These are phyloP conservation scores for Pyronema domesticum DNA, from an alignment of 495 filamentous ascomycete genomes.

Conservation along the genomic window DNA sequence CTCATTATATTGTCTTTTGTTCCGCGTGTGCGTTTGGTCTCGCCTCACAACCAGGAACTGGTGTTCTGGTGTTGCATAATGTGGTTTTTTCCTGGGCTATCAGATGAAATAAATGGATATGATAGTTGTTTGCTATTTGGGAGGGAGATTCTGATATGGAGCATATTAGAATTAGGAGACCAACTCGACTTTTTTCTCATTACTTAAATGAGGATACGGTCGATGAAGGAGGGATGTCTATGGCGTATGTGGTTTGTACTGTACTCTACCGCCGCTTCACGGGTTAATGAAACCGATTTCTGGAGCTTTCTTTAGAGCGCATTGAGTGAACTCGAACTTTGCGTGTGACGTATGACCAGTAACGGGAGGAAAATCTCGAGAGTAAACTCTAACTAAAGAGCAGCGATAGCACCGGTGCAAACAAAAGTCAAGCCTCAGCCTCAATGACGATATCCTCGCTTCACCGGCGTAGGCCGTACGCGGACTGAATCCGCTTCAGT, in stretches of 20 bases:
- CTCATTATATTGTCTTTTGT: background rate
- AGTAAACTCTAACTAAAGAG: too few species aligned
- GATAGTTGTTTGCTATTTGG: background rate
- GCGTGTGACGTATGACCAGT: too few species aligned
- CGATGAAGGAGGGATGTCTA: background rate
- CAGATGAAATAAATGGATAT: background rate
- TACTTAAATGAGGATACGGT: background rate
- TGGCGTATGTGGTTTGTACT: background rate
- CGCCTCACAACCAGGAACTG: constrained; percentile 1
- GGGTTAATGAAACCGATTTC: background rate
- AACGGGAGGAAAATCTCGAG: too few species aligned
- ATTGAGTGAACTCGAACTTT: background rate
- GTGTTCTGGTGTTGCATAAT: background rate
- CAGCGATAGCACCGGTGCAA: too few species aligned
- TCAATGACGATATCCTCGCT: too few species aligned
- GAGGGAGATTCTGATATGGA: background rate
- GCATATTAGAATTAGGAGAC: background rate
- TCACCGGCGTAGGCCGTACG: too few species aligned
- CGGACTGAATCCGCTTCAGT: too few species aligned
- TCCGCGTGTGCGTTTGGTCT: background rate
- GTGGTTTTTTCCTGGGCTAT: background rate
- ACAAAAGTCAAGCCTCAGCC: too few species aligned
- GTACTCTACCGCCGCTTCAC: background rate
- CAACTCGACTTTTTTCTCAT: background rate
- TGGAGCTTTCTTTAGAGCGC: too few species aligned